phyloP scores from a whole-genome alignment of 2,329 filamentous ascomycete species.

The Westerdykella sp. region DNA sequence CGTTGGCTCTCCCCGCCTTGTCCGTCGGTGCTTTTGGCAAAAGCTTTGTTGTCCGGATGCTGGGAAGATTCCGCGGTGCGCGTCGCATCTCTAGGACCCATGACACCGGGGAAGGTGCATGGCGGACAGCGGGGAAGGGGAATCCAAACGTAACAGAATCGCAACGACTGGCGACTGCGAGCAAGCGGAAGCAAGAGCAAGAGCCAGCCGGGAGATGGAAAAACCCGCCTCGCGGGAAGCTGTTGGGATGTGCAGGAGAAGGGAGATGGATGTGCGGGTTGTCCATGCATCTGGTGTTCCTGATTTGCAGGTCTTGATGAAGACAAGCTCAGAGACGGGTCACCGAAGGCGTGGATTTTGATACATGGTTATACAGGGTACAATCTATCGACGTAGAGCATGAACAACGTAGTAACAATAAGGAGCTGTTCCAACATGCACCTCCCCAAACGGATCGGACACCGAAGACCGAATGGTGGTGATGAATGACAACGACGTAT shows the following conservation, averaged over 20 bases:
- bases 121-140: slow-evolving; percentile 23
- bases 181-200: too few relatives aligned
- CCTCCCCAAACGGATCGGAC: background rate
- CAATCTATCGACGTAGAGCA: background rate
- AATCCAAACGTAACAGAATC: slow-evolving; percentile 36
- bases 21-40: too few relatives aligned
- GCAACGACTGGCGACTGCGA: slow-evolving; percentile 3
- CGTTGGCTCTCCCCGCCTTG: too few relatives aligned
- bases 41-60: background rate
- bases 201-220: too few relatives aligned
- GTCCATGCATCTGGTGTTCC: too few relatives aligned
- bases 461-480: background rate
- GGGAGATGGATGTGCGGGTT: too few relatives aligned
- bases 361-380: background rate
- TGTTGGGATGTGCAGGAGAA: too few relatives aligned
- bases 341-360: too few relatives aligned
- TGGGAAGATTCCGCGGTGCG: background rate
- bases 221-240: too few relatives aligned
- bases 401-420: background rate
- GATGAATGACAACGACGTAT: background rate
- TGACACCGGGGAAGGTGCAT: slow-evolving; percentile 16
- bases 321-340: too few relatives aligned
- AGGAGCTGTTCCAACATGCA: background rate
- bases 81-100: too few relatives aligned
- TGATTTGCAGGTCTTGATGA: too few relatives aligned